Conservation (phyloP, 306 rosid genomes). For the Clitoria ternatea region DNA sequence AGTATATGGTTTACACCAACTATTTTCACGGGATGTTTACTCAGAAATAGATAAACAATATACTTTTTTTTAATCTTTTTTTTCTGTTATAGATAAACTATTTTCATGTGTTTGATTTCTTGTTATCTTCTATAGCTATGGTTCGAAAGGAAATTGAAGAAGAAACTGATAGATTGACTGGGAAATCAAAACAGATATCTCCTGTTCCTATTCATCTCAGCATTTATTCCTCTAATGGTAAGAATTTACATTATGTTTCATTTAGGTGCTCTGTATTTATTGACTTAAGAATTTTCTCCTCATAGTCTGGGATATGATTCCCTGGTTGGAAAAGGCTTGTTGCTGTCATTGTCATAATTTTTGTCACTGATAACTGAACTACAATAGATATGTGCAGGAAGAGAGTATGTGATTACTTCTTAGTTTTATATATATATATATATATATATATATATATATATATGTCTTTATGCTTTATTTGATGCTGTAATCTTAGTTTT, state of each 20-base stretch:
- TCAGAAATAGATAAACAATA: not conserved
- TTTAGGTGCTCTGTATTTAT: not conserved
- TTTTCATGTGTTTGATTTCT: conserved; percentile 20
- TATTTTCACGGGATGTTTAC: conserved; percentile 8
- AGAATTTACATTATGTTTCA: not conserved
- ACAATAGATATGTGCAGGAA: not conserved
- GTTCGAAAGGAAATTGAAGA: conserved; percentile 87
- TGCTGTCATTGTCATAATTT: not conserved
- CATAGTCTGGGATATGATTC: not conserved
- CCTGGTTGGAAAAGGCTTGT: not conserved
- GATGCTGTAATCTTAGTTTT: not conserved
- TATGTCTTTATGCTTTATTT: conserved; percentile 5
- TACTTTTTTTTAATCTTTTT: not conserved
- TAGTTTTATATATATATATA: too few relatives aligned
- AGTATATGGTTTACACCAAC: not conserved
- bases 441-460: too few relatives aligned
- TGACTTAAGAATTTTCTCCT: not conserved
- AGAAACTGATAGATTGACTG: conserved; percentile 74
- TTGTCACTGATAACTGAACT: not conserved
- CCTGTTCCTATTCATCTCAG: conserved; percentile 87
- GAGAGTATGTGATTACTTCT: not conserved
- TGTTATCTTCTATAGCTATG: conserved; percentile 45
- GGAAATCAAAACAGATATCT: conserved; percentile 75
- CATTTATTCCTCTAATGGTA: conserved; percentile 73
- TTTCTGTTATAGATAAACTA: not conserved